Evolutionary conservation across 768 basidiomycete species (phyloP).

Genomic region (Neoboletus brunneissimus): DNA sequence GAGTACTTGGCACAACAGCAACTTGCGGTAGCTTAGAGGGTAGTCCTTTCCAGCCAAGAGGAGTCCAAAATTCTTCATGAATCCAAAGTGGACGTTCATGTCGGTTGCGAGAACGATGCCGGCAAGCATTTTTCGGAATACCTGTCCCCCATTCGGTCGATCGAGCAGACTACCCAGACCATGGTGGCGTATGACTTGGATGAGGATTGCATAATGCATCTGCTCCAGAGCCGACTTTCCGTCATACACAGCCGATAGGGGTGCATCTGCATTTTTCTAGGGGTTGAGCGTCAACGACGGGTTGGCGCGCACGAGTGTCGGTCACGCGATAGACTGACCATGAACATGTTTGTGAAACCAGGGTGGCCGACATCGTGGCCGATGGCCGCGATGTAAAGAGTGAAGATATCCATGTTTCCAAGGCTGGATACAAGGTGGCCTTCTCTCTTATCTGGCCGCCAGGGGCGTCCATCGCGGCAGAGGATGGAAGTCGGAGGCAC

Average conservation of each 20-base stretch:
- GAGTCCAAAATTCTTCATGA: slow-evolving; percentile 66
- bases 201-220: slow-evolving; percentile 82
- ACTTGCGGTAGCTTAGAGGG: slow-evolving; percentile 48
- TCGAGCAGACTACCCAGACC: slow-evolving; percentile 71
- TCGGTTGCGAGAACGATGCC: slow-evolving; percentile 90
- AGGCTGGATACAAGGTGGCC: slow-evolving; percentile 41
- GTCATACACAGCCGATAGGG: slow-evolving; percentile 84
- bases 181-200: slow-evolving; percentile 77
- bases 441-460: slow-evolving; percentile 40
- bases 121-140: slow-evolving; percentile 71
- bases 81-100: slow-evolving; percentile 86
- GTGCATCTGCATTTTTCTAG: slow-evolving; percentile 91
- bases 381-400: slow-evolving; percentile 86
- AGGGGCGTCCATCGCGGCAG: slow-evolving; percentile 35
- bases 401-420: slow-evolving; percentile 72
- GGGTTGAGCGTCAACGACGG: slow-evolving; percentile 3
- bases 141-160: slow-evolving; percentile 42
- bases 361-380: slow-evolving; percentile 99
- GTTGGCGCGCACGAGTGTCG: background rate
- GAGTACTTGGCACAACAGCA: slow-evolving; percentile 82
- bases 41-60: slow-evolving; percentile 43
- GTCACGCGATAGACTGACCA: slow-evolving; percentile 53
- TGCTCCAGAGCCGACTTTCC: slow-evolving; percentile 89
- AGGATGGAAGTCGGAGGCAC: slow-evolving; percentile 75
- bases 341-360: slow-evolving; percentile 89